These are phyloP conservation scores for Verticillium klebahnii DNA, from an alignment of 2,329 filamentous ascomycete species.

Conservation along the genomic window DNA sequence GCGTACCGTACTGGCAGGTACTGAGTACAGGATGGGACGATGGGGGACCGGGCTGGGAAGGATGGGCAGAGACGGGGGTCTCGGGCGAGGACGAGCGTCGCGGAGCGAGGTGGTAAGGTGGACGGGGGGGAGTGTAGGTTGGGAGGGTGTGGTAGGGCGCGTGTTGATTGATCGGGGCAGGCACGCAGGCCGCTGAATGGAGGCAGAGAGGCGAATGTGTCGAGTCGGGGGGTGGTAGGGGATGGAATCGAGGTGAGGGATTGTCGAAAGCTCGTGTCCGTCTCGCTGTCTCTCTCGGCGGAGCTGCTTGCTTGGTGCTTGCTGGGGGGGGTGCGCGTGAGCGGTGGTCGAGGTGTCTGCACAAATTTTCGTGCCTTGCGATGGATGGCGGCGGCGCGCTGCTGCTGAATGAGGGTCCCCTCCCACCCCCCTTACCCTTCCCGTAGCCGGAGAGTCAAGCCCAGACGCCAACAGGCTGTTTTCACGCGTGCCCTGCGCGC, in stretches of 20 bases:
- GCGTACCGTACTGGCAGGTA: background rate
- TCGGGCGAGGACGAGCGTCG: conserved; percentile 1
- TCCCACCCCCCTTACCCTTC: background rate
- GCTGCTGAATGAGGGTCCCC: conserved; percentile 1
- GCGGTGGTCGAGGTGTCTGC: conserved; percentile 1
- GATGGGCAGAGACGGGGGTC: background rate
- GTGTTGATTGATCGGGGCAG: conserved; percentile 1
- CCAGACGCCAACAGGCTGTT: conserved; percentile 9
- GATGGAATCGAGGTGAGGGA: background rate
- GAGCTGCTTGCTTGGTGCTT: background rate
- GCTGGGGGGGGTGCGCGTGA: background rate
- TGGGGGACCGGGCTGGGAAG: background rate
- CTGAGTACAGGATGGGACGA: background rate
- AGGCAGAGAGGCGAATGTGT: background rate
- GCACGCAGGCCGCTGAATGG: background rate
- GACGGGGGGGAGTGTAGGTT: background rate
- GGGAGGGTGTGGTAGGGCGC: background rate
- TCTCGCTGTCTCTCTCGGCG: background rate
- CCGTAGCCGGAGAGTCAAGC: conserved; percentile 1
- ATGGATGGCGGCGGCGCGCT: background rate
- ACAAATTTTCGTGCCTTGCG: conserved; percentile 2
- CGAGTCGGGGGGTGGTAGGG: background rate
- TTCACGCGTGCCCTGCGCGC: conserved; percentile 7
- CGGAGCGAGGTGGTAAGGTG: background rate
- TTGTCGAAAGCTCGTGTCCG: background rate